Evolutionary conservation across 257 asterid species (phyloP).

Genomic region (Anisodus acutangulus): DNA sequence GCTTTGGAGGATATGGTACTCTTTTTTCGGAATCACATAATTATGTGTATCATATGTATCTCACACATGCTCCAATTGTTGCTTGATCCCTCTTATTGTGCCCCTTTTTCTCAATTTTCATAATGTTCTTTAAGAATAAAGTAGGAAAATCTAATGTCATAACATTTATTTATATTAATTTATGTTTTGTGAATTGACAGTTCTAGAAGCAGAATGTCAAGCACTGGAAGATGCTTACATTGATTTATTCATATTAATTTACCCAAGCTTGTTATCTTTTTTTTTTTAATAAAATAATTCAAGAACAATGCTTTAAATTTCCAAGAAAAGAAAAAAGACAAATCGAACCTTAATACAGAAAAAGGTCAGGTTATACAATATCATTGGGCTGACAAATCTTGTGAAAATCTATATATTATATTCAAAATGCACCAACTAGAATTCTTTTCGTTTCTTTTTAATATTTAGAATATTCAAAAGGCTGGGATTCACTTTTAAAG

Average conservation of each 20-base stretch:
- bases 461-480: neutral
- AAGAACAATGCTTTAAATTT: neutral
- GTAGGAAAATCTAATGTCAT: neutral
- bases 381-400: neutral
- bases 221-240: neutral
- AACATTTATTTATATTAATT: neutral
- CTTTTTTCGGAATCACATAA: neutral
- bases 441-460: neutral
- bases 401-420: neutral
- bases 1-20: neutral
- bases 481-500: neutral
- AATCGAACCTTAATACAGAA: neutral
- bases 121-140: neutral
- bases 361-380: neutral
- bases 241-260: too few relatives aligned
- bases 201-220: conserved; percentile 27
- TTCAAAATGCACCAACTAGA: too few relatives aligned
- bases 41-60: neutral
- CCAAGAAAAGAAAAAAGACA: neutral
- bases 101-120: neutral
- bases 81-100: neutral
- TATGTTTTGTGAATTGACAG: conserved; percentile 16
- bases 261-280: neutral
- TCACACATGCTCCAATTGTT: neutral
- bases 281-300: neutral